Conservation (phyloP, 2,329 filamentous ascomycete genomes). For the Colletotrichum truncatum region DNA sequence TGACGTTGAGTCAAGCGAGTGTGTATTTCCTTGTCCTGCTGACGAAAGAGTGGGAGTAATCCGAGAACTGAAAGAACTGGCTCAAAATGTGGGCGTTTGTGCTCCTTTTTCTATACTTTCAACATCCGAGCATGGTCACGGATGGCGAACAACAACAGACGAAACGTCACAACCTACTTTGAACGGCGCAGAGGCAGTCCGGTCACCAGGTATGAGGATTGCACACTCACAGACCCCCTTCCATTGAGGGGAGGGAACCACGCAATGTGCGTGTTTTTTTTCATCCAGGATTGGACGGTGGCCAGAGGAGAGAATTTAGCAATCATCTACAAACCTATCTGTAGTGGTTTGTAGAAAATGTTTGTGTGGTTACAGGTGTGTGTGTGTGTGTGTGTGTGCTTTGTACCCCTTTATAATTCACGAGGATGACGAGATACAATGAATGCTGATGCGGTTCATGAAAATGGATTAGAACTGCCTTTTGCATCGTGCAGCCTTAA, state of each 20-base stretch:
- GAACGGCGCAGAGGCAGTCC: neutral
- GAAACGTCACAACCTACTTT: slow-evolving; percentile 22
- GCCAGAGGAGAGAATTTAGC: too few relatives aligned
- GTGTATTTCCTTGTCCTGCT: neutral
- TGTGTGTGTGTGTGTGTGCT: neutral
- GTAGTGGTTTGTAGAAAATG: neutral
- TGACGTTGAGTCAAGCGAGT: neutral
- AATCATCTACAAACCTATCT: neutral
- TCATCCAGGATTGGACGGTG: too few relatives aligned
- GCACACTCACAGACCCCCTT: neutral
- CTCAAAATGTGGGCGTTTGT: neutral
- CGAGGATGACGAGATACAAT: too few relatives aligned
- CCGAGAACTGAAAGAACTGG: neutral
- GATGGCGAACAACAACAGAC: slow-evolving; percentile 7
- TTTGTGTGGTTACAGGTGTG: slow-evolving; percentile 15
- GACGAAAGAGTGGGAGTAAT: neutral
- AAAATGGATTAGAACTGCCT: too few relatives aligned
- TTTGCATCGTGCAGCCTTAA: too few relatives aligned
- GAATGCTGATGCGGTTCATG: too few relatives aligned
- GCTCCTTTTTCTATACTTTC: neutral
- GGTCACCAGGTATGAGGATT: too few relatives aligned
- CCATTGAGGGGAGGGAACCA: neutral
- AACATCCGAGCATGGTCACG: neutral
- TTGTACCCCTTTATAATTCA: neutral
- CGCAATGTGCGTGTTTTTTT: neutral